Conservation (phyloP, 2,329 filamentous ascomycete species). For the Exserohilum rostratum region DNA sequence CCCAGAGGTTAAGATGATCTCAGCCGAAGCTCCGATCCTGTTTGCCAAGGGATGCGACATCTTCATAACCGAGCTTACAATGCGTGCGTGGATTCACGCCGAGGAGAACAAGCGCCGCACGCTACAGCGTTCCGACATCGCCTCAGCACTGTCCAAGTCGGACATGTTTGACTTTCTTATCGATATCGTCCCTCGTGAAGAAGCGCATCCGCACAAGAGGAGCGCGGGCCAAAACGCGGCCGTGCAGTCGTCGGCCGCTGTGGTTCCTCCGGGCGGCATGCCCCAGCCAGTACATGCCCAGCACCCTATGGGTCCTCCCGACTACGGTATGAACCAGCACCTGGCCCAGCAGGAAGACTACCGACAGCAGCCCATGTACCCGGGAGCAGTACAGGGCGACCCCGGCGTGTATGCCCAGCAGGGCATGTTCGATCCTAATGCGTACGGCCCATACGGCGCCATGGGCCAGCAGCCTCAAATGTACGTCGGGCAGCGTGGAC, state of each 20-base stretch:
- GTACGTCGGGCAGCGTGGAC: conserved; percentile 49
- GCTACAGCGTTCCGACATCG: conserved; percentile 93
- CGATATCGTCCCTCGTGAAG: conserved; percentile 96
- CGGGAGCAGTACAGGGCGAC: conserved; percentile 76
- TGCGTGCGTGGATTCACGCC: conserved; percentile 99
- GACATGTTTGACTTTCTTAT: conserved; percentile 99
- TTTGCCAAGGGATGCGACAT: conserved; percentile 99
- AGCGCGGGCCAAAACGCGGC: conserved; percentile 46
- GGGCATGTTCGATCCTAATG: conserved; percentile 81
- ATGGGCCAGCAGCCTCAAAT: conserved; percentile 77
- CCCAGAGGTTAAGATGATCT: conserved; percentile 99
- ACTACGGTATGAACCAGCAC: conserved; percentile 63
- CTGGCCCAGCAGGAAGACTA: conserved; percentile 72
- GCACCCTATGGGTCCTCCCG: conserved; percentile 61
- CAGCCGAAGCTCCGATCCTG: conserved; percentile 93
- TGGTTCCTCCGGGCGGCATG: conserved; percentile 41
- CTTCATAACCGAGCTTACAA: conserved; percentile 98
- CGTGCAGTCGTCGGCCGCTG: conserved; percentile 50
- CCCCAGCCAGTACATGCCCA: conserved; percentile 54
- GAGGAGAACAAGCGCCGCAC: conserved; percentile 98
- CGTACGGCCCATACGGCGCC: conserved; percentile 75
- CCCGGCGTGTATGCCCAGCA: conserved; percentile 78
- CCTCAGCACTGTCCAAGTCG: conserved; percentile 91
- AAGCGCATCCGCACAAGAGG: conserved; percentile 85
- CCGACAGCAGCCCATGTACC: conserved; percentile 81